Base-by-base conservation (phyloP, 2,329 filamentous ascomycete genomes). In the Myriosclerotinia scirpicola region DNA sequence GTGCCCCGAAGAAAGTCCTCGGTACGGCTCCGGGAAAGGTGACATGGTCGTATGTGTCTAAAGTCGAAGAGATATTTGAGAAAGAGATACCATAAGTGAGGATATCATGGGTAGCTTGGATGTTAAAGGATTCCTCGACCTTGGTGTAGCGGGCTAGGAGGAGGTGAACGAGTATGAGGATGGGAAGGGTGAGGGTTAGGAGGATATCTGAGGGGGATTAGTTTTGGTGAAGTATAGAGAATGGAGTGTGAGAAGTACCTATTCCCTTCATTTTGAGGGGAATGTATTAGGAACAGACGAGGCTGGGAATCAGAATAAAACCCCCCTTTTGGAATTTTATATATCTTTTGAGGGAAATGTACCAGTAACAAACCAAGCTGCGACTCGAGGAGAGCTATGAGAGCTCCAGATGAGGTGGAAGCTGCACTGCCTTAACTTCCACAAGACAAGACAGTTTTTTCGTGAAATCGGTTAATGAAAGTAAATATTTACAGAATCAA, bases 111-210 rank as follows among this genome's bases (percentile, higher is more conserved):
- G 88, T 85, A 7, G 95, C 95, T 78, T 99, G 95, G 67, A 98
- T 87, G 77, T 97, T 97, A 85, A 99, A 98, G 0, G 94, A 98
- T 79, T 99, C 95, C 78, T 99, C 95, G 68, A 99, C 95, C 78
- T 99, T 99, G 67, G 93, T 97, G 80, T 96, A 94, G 0, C 95
- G 95, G 14, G 93, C 87, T 34, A 87, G 77, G 69, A 87, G 75
- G 65, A 96, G 86, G 78, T 97, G 91, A 65, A 90, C 65, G 67
- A 90, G 77, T 72, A 91, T 82, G 44, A 89, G 76, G 2, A 82
- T 77, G 1, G 91, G 90, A 67, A 93, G 81, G 60, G 88, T 78
- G 70, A 87, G 75, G 64, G 80, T 77, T 52, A 89, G 75, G 20
- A 82, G 67, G 38, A 77, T 71, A 72, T 86, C 84, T 84, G 76